Conservation (phyloP, 1,139 yeast genomes). For the Hanseniaspora uvarum region DNA sequence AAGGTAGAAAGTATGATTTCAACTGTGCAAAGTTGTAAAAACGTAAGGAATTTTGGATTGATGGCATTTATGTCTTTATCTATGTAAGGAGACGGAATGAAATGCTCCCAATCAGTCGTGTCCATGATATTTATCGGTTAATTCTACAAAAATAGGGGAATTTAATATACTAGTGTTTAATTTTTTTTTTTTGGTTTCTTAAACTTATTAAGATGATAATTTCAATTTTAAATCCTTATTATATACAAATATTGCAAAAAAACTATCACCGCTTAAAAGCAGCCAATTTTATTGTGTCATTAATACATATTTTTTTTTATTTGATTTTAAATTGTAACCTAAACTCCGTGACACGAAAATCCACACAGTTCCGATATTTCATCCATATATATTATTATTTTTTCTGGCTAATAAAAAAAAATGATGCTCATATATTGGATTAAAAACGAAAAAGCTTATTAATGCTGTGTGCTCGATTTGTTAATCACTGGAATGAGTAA, state of each 20-base stretch:
- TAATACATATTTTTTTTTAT: neutral
- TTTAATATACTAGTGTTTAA: too few species aligned
- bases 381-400: too few species aligned
- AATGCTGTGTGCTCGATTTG: too few species aligned
- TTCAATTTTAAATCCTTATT: neutral
- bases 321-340: neutral
- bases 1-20: neutral
- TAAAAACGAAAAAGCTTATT: too few species aligned
- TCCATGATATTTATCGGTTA: neutral
- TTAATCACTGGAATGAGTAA: too few species aligned
- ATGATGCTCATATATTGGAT: too few species aligned
- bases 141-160: too few species aligned
- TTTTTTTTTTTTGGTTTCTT: neutral
- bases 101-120: neutral
- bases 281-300: neutral
- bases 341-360: neutral
- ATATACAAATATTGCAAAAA: neutral
- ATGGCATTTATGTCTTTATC: conserved; percentile 8
- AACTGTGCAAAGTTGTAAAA: neutral
- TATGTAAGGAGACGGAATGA: conserved; percentile 11
- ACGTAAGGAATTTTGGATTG: conserved; percentile 7
- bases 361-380: too few species aligned
- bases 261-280: neutral
- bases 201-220: too few species aligned
- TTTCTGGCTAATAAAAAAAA: too few species aligned